Evolutionary conservation across 2,329 filamentous ascomycete genomes (phyloP), one percentile per base, ranked within the genome.

Genomic region (Ramularia endophylla): DNA sequence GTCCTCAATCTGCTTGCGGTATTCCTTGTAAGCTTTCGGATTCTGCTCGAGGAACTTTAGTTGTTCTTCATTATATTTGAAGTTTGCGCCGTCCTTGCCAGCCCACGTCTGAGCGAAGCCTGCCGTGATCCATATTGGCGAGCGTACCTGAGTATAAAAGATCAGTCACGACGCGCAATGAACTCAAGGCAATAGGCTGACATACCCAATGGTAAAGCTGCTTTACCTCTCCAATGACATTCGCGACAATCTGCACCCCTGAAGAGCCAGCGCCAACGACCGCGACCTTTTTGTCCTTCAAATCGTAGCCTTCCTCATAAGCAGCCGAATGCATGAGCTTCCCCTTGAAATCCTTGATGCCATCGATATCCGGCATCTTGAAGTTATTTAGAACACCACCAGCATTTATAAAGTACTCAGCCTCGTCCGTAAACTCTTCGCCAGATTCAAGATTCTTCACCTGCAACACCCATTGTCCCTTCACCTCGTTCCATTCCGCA

Each of bases 21-120:
- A 72, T 46, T 69, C 66, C 20, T 70, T 60, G 38, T 71, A 70
- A 29, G 66, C 66, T 27, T 64, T 55, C 0, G 69, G 67, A 37
- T 71, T 64, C 3, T 66, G 48, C 36, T 59, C 44, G 4, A 70
- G 57, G 43, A 50, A 67, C 9, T 64, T 47, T 7, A 62, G 51
- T 41, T 71, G 68, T 34, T 68, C 62, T 31, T 61, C 52, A 31
- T 59, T 68, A 43, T 71, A 73, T 38, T 58, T 57, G 47, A 73
- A 73, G 51, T 74, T 74, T 16, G 64, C 58, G 2, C 71, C 69
- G 22, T 69, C 63, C 43, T 64, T 65, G 7, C 64, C 67, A 4
- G 72, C 69, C 61, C 67, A 71, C 4, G 62, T 63, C 35, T 70
- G 68, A 0, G 63, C 70, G 43, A 72, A 72, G 13, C 67, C 69